These are phyloP conservation scores for Jatropha multifida DNA, from an alignment of 441 rosid species.

Conservation along the genomic window DNA sequence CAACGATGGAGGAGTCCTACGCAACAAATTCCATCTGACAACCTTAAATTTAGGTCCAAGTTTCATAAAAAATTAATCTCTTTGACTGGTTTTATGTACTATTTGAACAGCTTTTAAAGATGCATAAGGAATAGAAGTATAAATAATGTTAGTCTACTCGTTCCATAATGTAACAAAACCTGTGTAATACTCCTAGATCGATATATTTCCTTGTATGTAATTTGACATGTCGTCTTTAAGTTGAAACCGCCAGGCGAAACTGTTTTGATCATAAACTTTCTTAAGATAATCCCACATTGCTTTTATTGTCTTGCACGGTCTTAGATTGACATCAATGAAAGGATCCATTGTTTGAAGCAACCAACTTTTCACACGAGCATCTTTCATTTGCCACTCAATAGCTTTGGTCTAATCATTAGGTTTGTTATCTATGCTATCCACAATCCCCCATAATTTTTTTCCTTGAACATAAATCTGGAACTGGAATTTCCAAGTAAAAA, in stretches of 20 bases:
- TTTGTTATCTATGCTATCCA: neutral
- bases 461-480: conserved; percentile 12
- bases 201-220: neutral
- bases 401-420: neutral
- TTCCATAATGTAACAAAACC: conserved; percentile 2
- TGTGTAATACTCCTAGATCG: neutral
- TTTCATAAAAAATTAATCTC: neutral
- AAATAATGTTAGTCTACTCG: neutral
- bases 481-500: conserved; percentile 1
- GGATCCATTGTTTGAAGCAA: neutral
- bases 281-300: conserved; percentile 2
- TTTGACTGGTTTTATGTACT: neutral
- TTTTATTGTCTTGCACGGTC: neutral
- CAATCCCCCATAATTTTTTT: neutral
- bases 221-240: neutral
- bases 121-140: neutral
- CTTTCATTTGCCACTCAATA: neutral
- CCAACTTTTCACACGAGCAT: conserved; percentile 3
- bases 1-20: neutral
- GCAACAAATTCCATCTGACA: neutral
- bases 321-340: neutral
- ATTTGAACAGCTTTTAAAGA: neutral
- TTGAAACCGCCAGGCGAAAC: neutral
- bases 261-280: neutral
- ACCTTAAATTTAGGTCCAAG: neutral